phyloP scores from a whole-genome alignment of 2,329 filamentous ascomycete species.

The Chaetothyriales sp. region DNA sequence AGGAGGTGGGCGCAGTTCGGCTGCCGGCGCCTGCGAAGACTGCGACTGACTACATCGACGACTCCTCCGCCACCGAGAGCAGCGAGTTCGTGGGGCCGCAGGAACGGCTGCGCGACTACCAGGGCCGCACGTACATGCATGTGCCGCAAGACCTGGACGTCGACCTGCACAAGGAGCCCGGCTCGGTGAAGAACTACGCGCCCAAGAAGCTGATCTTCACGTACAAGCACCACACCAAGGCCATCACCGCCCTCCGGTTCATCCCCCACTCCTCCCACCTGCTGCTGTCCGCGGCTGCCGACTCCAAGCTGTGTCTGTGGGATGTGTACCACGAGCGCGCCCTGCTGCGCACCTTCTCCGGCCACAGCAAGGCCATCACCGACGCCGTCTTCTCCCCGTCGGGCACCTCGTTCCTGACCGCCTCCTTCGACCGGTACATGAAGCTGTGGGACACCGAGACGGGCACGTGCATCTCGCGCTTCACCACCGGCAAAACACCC shows the following conservation, averaged over 20 bases:
- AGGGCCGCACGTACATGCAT: conserved; percentile 95
- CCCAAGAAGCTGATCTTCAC: conserved; percentile 88
- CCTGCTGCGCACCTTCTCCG: conserved; percentile 76
- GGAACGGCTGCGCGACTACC: conserved; percentile 61
- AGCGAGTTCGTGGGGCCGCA: conserved; percentile 72
- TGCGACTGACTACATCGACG: conserved; percentile 35
- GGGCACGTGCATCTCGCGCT: conserved; percentile 71
- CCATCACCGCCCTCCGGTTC: conserved; percentile 78
- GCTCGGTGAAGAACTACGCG: conserved; percentile 74
- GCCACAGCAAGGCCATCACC: conserved; percentile 78
- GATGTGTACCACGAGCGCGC: conserved; percentile 84
- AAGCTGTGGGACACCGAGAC: conserved; percentile 98
- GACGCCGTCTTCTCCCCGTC: conserved; percentile 74
- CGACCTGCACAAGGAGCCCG: conserved; percentile 65
- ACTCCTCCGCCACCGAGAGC: conserved; percentile 57
- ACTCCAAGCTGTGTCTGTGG: conserved; percentile 84
- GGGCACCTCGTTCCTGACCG: conserved; percentile 75
- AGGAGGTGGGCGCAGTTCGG: conserved; percentile 44
- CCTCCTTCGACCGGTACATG: conserved; percentile 87
- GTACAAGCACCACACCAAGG: conserved; percentile 72
- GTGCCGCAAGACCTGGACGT: conserved; percentile 79
- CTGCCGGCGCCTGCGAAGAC: conserved; percentile 36
- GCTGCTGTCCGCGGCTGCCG: conserved; percentile 75
- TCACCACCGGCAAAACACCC: conserved; percentile 85
- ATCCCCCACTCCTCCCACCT: conserved; percentile 80